Base-by-base conservation (phyloP, 345 rosid species). In the Fremontodendron californicum region DNA sequence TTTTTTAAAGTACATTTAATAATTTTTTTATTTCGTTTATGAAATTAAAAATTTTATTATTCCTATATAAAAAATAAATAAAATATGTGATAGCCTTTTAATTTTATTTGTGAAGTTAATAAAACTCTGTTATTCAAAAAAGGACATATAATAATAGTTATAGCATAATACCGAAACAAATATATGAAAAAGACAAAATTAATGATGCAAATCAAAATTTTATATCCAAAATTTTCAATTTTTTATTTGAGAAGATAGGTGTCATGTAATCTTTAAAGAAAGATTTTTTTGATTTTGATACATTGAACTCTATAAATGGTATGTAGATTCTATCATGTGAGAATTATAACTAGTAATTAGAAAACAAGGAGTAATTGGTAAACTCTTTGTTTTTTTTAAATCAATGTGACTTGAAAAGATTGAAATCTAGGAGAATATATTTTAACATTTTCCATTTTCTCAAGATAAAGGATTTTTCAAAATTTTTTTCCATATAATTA, bases 161-260 rank as follows among this genome's bases (percentile, higher is more conserved):
- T 54, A 33, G 51, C 18, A 61, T 29, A 58, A 64, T n/a, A n/a
- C n/a, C 18, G 73, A 78, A 79, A 67, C 57, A 70, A 81, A 54
- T 55, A 21, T 1, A 39, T 9, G 19, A 43, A 6, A 60, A 78
- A 46, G 37, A 21, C 62, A 76, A 48, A 49, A 29, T 42, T 12
- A 42, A 11, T 39, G 29, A 57, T 68, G 48, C 60, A 75, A 43
- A 43, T 63, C 5, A 21, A 49, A 13, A 74, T 43, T 27, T 64
- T 37, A 15, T 39, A 66, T 5, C 43, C 27, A 18, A 19, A 52
- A 37, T 6, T 63, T 31, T 2, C 12, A 9, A 33, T 12, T 64
- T 37, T 29, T 33, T 5, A 61, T 25, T 69, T 37, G 35, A 48
- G 27, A 13, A n/a, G 46, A 19, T 12, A 27, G 39, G 46, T 43